Conservation (phyloP, 306 rosid genomes). For the Vigna radiata region DNA sequence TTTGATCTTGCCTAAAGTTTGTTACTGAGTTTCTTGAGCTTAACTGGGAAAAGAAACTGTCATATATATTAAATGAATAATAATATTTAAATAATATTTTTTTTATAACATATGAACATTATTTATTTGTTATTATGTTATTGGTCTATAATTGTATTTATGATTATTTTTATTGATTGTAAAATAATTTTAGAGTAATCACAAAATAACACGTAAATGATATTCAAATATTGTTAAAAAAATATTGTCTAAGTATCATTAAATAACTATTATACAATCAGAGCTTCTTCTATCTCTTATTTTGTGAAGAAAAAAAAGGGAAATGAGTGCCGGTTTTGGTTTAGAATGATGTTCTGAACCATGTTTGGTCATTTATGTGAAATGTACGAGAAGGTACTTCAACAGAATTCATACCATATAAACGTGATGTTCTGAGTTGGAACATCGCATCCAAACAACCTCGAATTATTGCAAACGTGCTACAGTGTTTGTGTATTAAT, state of each 20-base stretch:
- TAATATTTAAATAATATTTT: too few relatives aligned
- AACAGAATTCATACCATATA: not conserved
- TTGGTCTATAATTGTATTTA: too few relatives aligned
- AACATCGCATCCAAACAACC: constrained; percentile 24
- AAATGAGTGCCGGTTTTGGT: not conserved
- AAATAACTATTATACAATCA: constrained; percentile 6
- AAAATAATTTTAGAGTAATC: too few relatives aligned
- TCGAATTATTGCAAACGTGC: not conserved
- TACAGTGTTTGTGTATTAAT: not conserved
- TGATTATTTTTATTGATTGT: too few relatives aligned
- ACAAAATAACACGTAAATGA: too few relatives aligned
- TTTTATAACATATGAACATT: too few relatives aligned
- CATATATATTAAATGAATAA: too few relatives aligned
- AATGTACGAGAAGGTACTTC: constrained; percentile 21
- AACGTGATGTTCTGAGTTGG: not conserved
- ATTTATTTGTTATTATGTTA: too few relatives aligned
- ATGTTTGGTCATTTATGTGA: constrained; percentile 35
- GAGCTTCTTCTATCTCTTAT: not conserved
- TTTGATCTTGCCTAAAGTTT: not conserved
- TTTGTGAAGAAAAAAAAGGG: too few relatives aligned
- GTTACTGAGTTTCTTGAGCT: not conserved
- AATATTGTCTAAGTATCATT: too few relatives aligned
- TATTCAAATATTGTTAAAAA: too few relatives aligned
- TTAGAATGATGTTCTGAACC: constrained; percentile 2
- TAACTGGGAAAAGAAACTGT: not conserved